Conservation (phyloP, 129 eudicot genomes). For the Centella asiatica region DNA sequence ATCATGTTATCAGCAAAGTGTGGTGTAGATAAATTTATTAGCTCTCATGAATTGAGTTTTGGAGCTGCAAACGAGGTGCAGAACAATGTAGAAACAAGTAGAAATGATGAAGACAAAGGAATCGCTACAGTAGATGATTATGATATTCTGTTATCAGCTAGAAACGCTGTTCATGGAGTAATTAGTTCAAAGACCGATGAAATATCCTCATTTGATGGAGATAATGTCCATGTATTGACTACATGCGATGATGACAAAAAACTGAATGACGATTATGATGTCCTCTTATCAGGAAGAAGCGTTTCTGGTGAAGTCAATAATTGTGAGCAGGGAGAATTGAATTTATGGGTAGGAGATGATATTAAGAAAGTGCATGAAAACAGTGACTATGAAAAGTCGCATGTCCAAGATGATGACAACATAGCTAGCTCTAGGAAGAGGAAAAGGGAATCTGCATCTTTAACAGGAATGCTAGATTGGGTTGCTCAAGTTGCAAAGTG, state of each 20-base stretch:
- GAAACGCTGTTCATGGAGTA: not conserved
- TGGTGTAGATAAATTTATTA: conserved; percentile 17
- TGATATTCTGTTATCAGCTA: conserved; percentile 3
- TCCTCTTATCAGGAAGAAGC: not conserved
- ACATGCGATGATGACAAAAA: not conserved
- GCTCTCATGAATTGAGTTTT: conserved; percentile 13
- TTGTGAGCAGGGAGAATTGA: not conserved
- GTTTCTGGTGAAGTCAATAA: not conserved
- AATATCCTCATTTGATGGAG: not conserved
- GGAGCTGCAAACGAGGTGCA: not conserved
- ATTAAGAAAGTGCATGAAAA: not conserved
- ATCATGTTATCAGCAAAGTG: not conserved
- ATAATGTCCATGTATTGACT: not conserved
- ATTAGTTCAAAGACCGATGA: not conserved
- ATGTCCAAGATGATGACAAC: conserved; percentile 3
- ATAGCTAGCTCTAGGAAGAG: conserved; percentile 31
- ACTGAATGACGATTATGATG: not conserved
- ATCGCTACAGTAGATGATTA: not conserved
- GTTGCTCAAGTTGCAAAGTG: conserved; percentile 44
- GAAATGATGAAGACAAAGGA: not conserved
- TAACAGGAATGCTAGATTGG: conserved; percentile 56
- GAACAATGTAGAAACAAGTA: not conserved
- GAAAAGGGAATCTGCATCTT: conserved; percentile 35
- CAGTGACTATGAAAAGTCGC: not conserved
- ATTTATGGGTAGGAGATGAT: not conserved